Evolutionary conservation across 2,329 filamentous ascomycete species (phyloP).

Genomic region (Fusarium chlamydosporum): DNA sequence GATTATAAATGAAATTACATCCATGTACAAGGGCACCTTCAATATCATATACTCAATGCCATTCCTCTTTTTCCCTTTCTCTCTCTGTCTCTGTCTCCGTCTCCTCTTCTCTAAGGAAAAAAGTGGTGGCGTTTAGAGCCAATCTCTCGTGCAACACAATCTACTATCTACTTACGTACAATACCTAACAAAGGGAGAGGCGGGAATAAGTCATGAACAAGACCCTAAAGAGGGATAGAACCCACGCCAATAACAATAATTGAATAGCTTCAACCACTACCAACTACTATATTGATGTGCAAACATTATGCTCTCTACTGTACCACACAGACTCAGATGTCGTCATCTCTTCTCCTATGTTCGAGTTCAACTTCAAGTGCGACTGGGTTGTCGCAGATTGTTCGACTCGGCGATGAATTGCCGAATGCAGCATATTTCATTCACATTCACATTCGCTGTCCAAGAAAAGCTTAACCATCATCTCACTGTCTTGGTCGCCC

Average conservation of each 20-base stretch:
- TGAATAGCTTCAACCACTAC: not conserved
- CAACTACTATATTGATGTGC: not conserved
- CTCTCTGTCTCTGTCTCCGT: no score
- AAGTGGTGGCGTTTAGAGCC: not conserved
- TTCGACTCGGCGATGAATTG: conserved; percentile 27
- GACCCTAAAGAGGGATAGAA: not conserved
- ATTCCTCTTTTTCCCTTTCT: conserved; percentile 6
- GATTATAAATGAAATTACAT: conserved; percentile 20
- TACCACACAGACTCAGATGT: not conserved
- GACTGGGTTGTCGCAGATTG: conserved; percentile 30
- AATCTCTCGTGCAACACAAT: conserved; percentile 4
- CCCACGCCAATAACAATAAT: not conserved
- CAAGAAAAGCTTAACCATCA: conserved; percentile 6
- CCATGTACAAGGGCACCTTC: conserved; percentile 26
- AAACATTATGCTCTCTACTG: not conserved
- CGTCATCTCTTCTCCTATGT: conserved; percentile 4
- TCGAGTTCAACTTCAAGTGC: conserved; percentile 29
- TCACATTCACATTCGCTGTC: conserved; percentile 6
- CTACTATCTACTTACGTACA: no score
- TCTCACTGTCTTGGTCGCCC: conserved; percentile 18
- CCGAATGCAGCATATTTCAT: conserved; percentile 32
- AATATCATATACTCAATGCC: conserved; percentile 32
- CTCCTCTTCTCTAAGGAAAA: not conserved
- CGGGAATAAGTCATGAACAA: not conserved
- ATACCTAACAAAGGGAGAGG: not conserved